Percentiles rank a stretch among this genome's conserved stretches.
Evolutionary conservation across 306 rosid species (phyloP).

Genomic region (Crataegus laevigata): DNA sequence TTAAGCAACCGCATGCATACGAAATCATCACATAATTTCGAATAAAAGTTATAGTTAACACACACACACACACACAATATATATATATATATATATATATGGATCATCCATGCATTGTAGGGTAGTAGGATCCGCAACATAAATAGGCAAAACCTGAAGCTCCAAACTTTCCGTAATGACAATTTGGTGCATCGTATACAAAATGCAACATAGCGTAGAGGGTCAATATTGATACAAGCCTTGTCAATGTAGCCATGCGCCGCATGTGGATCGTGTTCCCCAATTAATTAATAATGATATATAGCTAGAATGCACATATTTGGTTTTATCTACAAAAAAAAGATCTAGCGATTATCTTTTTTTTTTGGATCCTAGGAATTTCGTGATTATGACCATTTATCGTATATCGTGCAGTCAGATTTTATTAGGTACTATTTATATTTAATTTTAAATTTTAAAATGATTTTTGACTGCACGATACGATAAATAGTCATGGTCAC

Average conservation of each 20-base stretch:
- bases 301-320: too few relatives aligned
- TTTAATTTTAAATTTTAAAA: too few relatives aligned
- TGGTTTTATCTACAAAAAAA: not conserved
- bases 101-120: not conserved
- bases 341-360: too few relatives aligned
- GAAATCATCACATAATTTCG: not conserved
- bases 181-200: not conserved
- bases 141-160: not conserved
- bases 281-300: not conserved
- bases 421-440: too few relatives aligned
- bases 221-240: conserved; percentile 16
- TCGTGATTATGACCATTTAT: too few relatives aligned
- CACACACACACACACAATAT: too few relatives aligned
- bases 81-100: too few relatives aligned
- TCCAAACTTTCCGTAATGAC: not conserved
- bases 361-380: too few relatives aligned
- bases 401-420: too few relatives aligned
- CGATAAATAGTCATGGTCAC: too few relatives aligned
- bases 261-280: conserved; percentile 25
- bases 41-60: not conserved
- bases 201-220: not conserved
- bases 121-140: not conserved
- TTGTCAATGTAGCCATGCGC: conserved; percentile 3
- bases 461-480: too few relatives aligned
- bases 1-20: not conserved